Percentiles rank a stretch among this genome's conserved stretches.
Evolutionary conservation across 139 green algal genomes (phyloP).

Genomic region (Marvania coccoides): DNA sequence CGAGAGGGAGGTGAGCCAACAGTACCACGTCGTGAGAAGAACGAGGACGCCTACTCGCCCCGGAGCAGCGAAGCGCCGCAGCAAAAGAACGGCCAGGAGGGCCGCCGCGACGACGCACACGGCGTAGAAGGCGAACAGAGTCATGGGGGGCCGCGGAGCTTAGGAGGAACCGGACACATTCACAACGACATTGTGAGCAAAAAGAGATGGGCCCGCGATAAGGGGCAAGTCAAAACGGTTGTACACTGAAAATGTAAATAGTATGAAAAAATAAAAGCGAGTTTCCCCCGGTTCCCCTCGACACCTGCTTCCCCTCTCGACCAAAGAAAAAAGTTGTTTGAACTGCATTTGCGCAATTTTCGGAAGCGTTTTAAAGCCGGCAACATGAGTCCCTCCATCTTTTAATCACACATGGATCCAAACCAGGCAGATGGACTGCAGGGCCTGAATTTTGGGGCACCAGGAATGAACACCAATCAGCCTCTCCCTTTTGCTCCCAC

Average conservation of each 20-base stretch:
- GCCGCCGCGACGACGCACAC: background rate
- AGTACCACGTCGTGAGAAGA: constrained; percentile 43
- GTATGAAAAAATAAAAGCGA: too few species aligned
- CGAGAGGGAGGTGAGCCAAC: constrained; percentile 76
- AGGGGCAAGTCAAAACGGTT: too few species aligned
- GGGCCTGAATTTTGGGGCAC: background rate
- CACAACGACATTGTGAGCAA: too few species aligned
- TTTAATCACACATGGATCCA: background rate
- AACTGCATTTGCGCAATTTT: too few species aligned
- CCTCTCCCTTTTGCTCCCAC: too few species aligned
- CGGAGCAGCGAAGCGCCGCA: constrained; percentile 45
- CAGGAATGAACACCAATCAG: background rate
- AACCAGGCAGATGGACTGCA: background rate
- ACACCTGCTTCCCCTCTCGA: too few species aligned
- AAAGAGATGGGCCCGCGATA: too few species aligned
- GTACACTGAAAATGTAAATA: too few species aligned
- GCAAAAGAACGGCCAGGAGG: background rate
- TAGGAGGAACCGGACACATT: background rate
- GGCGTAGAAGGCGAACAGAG: background rate
- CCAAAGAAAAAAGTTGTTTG: too few species aligned
- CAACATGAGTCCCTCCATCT: too few species aligned
- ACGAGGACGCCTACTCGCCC: constrained; percentile 38
- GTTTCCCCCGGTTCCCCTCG: too few species aligned
- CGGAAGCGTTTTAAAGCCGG: too few species aligned
- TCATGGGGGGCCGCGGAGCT: background rate